phyloP scores from a whole-genome alignment of 106 monocot genomes.

The Hemerocallis citrina region DNA sequence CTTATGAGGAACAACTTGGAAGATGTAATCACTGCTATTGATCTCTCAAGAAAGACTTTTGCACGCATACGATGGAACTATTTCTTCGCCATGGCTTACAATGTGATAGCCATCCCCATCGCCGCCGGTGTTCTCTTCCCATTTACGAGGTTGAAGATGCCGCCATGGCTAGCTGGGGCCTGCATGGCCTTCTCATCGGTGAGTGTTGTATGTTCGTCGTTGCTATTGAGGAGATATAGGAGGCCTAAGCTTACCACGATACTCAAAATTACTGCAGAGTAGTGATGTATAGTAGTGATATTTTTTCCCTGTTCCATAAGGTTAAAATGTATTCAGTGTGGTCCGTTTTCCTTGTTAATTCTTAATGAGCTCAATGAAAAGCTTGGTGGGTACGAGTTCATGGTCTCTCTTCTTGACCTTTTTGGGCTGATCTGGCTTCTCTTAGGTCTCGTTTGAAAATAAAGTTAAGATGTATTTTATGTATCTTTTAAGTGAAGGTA shows the following conservation, averaged over 20 bases:
- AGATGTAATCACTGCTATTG: slow-evolving; percentile 90
- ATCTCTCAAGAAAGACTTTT: slow-evolving; percentile 91
- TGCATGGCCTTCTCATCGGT: slow-evolving; percentile 95
- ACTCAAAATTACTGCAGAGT: slow-evolving; percentile 86
- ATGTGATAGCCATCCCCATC: slow-evolving; percentile 68
- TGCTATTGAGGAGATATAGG: slow-evolving; percentile 79
- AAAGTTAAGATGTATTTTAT: no score
- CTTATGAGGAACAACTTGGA: slow-evolving; percentile 80
- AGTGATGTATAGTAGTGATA: slow-evolving; percentile 6
- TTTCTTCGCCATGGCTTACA: slow-evolving; percentile 86
- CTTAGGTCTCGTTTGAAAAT: no score
- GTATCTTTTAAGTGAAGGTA: no score
- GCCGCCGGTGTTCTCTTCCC: slow-evolving; percentile 90
- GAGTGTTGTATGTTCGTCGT: slow-evolving; percentile 88
- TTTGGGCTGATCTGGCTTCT: neutral
- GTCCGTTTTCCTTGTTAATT: no score
- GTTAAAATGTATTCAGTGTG: neutral
- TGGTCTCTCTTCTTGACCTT: no score
- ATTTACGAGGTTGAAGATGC: slow-evolving; percentile 55
- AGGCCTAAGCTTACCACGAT: slow-evolving; percentile 86
- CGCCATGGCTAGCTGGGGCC: slow-evolving; percentile 88
- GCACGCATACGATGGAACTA: slow-evolving; percentile 74
- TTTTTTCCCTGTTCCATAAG: neutral
- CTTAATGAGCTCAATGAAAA: no score
- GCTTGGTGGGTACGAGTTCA: no score